These are phyloP conservation scores for Elsinoe arachidis DNA, from an alignment of 2,329 filamentous ascomycete genomes.

Conservation along the genomic window DNA sequence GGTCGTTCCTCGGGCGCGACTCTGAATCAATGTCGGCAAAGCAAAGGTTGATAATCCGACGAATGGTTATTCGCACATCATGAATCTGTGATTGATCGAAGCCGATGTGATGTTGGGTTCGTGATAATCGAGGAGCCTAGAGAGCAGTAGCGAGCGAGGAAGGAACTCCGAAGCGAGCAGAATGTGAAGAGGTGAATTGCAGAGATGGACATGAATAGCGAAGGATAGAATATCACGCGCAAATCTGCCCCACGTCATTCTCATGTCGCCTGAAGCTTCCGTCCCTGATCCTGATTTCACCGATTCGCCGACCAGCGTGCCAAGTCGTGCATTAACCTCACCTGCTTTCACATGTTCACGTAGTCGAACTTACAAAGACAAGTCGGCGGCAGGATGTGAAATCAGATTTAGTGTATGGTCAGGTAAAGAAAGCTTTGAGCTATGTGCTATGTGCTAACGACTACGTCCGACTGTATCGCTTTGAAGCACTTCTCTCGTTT, in stretches of 20 bases:
- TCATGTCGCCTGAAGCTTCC: conserved; percentile 3
- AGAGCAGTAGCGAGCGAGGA: too few relatives aligned
- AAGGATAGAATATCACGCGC: neutral
- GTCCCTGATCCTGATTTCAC: neutral
- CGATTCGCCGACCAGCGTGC: neutral
- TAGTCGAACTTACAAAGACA: neutral
- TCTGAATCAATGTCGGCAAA: neutral
- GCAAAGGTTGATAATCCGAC: neutral
- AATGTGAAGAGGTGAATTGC: neutral
- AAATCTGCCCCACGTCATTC: conserved; percentile 8
- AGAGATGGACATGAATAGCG: conserved; percentile 7
- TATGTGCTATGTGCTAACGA: neutral
- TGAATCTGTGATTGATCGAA: neutral
- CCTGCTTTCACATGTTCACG: neutral
- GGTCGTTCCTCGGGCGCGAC: neutral
- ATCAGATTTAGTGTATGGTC: neutral
- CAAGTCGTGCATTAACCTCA: neutral
- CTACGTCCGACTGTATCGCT: too few relatives aligned
- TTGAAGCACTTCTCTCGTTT: too few relatives aligned
- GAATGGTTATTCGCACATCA: neutral
- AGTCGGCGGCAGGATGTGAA: neutral
- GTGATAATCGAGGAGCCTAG: too few relatives aligned
- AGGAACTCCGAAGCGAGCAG: neutral
- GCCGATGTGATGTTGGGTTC: neutral
- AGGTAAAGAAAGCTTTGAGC: too few relatives aligned